These are phyloP conservation scores for Fusarium brevicatenulatum DNA, from an alignment of 2,329 filamentous ascomycete species.

Conservation along the genomic window DNA sequence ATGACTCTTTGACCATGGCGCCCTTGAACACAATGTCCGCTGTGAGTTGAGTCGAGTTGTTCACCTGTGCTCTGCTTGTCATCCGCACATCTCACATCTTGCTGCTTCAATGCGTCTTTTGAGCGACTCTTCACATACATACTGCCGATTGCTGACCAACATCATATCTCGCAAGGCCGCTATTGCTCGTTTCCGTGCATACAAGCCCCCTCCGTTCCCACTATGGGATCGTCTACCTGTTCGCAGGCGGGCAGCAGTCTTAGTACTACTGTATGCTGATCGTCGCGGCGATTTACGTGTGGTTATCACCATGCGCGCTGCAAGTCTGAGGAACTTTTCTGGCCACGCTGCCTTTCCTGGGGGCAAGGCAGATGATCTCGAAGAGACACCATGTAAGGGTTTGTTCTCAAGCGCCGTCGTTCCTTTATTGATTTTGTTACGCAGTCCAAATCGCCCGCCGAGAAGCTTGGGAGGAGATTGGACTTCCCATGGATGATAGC, in stretches of 20 bases:
- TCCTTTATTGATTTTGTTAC: neutral
- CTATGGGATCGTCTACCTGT: conserved; percentile 70
- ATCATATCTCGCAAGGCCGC: conserved; percentile 58
- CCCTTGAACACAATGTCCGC: conserved; percentile 64
- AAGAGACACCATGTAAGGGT: conserved; percentile 69
- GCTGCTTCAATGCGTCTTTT: conserved; percentile 26
- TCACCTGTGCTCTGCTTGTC: neutral
- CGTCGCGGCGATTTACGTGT: conserved; percentile 79
- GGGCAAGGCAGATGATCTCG: conserved; percentile 71
- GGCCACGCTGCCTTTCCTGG: conserved; percentile 90
- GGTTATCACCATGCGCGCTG: conserved; percentile 74
- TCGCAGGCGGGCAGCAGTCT: conserved; percentile 81
- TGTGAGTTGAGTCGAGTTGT: conserved; percentile 54
- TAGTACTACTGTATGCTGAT: conserved; percentile 90
- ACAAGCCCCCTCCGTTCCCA: conserved; percentile 68
- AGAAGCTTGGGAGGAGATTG: conserved; percentile 94
- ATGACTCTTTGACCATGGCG: conserved; percentile 67
- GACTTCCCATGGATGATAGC: conserved; percentile 76
- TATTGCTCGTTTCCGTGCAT: conserved; percentile 69
- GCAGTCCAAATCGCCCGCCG: conserved; percentile 84
- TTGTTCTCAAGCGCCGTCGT: neutral
- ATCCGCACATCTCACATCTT: neutral
- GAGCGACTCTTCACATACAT: conserved; percentile 4
- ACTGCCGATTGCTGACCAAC: conserved; percentile 23
- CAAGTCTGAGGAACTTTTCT: conserved; percentile 73